Evolutionary conservation across 1,284 basidiomycete species (phyloP), one percentile per base, ranked within the genome.

Genomic region (Violaceomyces palustris): DNA sequence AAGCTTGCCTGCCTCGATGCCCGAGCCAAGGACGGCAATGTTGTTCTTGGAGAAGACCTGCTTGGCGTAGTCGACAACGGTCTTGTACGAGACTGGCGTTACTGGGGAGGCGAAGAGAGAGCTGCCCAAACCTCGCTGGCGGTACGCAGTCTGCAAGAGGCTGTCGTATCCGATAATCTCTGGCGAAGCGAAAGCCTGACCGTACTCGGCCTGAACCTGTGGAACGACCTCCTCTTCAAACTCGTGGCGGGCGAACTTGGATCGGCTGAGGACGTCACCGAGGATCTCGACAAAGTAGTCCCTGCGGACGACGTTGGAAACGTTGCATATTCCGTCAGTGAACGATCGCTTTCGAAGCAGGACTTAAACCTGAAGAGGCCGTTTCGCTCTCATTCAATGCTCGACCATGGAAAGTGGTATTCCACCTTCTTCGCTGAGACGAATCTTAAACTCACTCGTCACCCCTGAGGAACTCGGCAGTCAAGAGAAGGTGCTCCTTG

Each of bases 401-500:
- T n/a, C n/a, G n/a, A n/a, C n/a, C n/a, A n/a, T n/a, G n/a, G n/a
- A n/a, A n/a, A n/a, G n/a, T n/a, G n/a, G n/a, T n/a, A n/a, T n/a
- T n/a, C n/a, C n/a, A n/a, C n/a, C n/a, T n/a, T n/a, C n/a, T n/a
- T n/a, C n/a, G n/a, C 35, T 15, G 11, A 14, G n/a, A 12, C 28
- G 25, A 14, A 25, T 12, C 28, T 26, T 17, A 18, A 15, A 87
- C 88, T 79, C 76, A 96, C 92, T 97, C 93, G 75, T 98, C 90
- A 40, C 89, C 92, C 54, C 85, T 83, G 64, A 97, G 78, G 78
- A 97, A 98, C 74, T 97, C 91, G 54, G 93, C 90, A 35, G 87
- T 93, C 66, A 92, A 77, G 57, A 88, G 83, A 35, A 98, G 81
- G 77, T 96, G 85, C 78, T 98, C 93, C 67, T 92, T 80, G 30